Conservation (phyloP, 768 basidiomycete species). For the Pulveroboletus ravenelii region DNA sequence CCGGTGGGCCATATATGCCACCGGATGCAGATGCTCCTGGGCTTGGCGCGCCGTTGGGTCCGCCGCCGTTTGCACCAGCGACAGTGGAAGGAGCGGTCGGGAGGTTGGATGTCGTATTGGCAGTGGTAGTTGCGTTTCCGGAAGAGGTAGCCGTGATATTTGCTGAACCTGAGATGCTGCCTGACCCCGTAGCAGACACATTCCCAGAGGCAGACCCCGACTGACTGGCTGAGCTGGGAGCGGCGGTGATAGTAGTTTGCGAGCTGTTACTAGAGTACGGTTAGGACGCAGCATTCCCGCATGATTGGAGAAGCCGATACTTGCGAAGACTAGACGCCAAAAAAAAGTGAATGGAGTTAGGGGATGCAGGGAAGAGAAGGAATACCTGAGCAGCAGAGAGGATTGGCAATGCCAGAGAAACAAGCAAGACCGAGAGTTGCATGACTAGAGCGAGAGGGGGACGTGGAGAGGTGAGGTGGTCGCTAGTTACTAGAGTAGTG, state of each 20-base stretch:
- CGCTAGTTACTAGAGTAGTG: slow-evolving; percentile 3
- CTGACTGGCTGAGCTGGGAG: slow-evolving; percentile 33
- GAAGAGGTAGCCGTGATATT: slow-evolving; percentile 13
- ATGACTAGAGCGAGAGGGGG: slow-evolving; percentile 11
- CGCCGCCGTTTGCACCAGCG: slow-evolving; percentile 45
- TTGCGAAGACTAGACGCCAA: slow-evolving; percentile 37
- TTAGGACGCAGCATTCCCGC: slow-evolving; percentile 35
- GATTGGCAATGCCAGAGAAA: slow-evolving; percentile 26
- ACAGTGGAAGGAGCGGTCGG: slow-evolving; percentile 59
- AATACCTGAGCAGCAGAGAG: slow-evolving; percentile 32
- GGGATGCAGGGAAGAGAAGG: background rate
- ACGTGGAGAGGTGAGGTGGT: background rate
- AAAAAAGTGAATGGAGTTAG: slow-evolving; percentile 3
- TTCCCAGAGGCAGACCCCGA: slow-evolving; percentile 18
- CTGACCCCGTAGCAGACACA: slow-evolving; percentile 21
- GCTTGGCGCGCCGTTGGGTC: slow-evolving; percentile 45
- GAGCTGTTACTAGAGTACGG: slow-evolving; percentile 39
- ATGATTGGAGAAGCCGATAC: slow-evolving; percentile 15
- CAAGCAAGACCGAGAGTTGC: slow-evolving; percentile 30
- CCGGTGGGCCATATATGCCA: slow-evolving; percentile 62
- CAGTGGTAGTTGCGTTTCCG: slow-evolving; percentile 32
- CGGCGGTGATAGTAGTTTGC: slow-evolving; percentile 42
- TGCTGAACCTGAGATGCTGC: slow-evolving; percentile 18
- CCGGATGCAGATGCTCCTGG: slow-evolving; percentile 46
- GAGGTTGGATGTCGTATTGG: slow-evolving; percentile 6